Conservation (phyloP, 176 grass and related monocot species). For the Oryza longistaminata region DNA sequence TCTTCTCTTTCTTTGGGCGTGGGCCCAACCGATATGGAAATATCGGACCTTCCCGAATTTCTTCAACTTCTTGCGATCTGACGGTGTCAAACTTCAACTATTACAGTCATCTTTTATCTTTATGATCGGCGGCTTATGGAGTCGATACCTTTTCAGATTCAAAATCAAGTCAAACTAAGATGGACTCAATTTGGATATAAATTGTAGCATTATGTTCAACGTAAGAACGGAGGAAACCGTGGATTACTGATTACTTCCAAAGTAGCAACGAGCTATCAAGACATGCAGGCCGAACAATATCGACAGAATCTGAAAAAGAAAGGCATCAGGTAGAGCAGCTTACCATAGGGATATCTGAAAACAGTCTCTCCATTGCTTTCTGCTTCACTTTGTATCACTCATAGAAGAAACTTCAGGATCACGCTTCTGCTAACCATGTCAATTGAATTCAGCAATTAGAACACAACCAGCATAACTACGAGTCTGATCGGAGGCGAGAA, state of each 20-base stretch:
- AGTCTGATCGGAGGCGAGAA: not conserved
- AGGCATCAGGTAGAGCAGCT: not conserved
- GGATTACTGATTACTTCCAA: not conserved
- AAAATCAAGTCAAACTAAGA: not conserved
- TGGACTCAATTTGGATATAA: not conserved
- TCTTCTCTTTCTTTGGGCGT: slow-evolving; percentile 83
- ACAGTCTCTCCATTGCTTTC: slow-evolving; percentile 84
- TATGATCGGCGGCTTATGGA: slow-evolving; percentile 71
- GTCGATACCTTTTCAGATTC: slow-evolving; percentile 61
- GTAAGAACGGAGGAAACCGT: not conserved
- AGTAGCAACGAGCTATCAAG: not conserved
- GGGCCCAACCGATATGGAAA: slow-evolving; percentile 70
- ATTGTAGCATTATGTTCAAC: no score
- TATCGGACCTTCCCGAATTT: slow-evolving; percentile 71
- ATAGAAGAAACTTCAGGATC: slow-evolving; percentile 70
- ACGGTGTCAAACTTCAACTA: slow-evolving; percentile 84
- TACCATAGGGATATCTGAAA: slow-evolving; percentile 82
- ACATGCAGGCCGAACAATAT: not conserved
- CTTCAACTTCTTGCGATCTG: slow-evolving; percentile 79
- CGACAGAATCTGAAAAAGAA: not conserved
- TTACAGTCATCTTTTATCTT: slow-evolving; percentile 74
- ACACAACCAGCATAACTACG: not conserved
- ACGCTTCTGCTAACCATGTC: slow-evolving; percentile 64
- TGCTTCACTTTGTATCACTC: slow-evolving; percentile 78
- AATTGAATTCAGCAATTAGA: slow-evolving; percentile 8